Base-by-base conservation (phyloP, 169 alveolate species). In the Cryptosporidium viatorum region DNA sequence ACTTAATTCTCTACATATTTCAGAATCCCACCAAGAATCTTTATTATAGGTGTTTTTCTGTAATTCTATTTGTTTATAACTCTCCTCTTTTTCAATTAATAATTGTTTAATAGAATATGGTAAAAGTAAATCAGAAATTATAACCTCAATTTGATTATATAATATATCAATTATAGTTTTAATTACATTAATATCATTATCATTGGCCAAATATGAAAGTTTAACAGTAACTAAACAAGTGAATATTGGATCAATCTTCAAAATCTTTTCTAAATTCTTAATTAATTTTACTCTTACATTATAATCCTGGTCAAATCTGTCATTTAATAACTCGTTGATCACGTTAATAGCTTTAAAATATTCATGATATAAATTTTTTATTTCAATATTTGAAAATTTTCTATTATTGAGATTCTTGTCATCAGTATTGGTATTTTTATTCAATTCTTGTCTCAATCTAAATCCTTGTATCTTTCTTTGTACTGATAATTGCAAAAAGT, bases 1-100 rank as follows among this genome's bases (percentile, higher is more conserved):
- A 26, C 10, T 14, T 43, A 80, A 50, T 45, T 45, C 52, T 29
- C 23, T 80, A 14, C 60, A 60, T 10, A 80, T 29, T 62, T 59
- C 65, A 23, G 89, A 80, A n/a, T 37, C 29, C 89, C 89, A 80
- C 89, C 89, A 80, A 67, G 69, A 59, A 26, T 60, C 70, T 21
- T 29, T 9, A 21, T 31, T 33, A 9, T 5, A n/a, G 8, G 43
- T 18, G 23, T 31, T 41, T 33, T 74, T 39, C 9, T 59, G 33
- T n/a, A 58, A 65, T 14, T 65, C 52, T 14, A 33, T 7, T 35
- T 37, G 18, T n/a, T 31, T 65, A n/a, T 26, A 23, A 18, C 37
- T 65, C 3, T 62, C 71, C 31, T 80, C 75, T 29, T 43, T 80
- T 35, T 80, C 73, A 16, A 80, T 65, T 41, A 31, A 18, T 31